A percentile compares a stretch with the other conserved stretches of the same genome.
phyloP scores from a whole-genome alignment of 257 asterid genomes.

The Capsicum rhomboideum region DNA sequence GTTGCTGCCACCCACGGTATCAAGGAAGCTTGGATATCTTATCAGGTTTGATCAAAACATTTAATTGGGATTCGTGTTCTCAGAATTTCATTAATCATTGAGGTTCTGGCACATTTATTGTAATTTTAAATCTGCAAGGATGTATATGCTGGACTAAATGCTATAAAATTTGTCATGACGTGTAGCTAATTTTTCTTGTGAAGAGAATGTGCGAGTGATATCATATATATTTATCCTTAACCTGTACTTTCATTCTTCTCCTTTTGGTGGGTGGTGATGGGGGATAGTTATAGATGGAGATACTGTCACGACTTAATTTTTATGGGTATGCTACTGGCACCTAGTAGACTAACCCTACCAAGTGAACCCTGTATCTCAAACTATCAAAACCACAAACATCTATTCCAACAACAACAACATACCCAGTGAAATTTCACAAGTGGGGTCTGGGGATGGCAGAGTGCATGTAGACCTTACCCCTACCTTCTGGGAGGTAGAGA shows the following conservation, averaged over 20 bases:
- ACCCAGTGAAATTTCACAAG: no score
- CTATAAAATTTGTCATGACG: neutral
- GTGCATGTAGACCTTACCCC: no score
- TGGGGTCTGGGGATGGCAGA: no score
- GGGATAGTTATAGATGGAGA: neutral
- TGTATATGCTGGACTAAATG: neutral
- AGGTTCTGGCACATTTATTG: neutral
- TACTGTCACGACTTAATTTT: neutral
- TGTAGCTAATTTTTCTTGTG: neutral
- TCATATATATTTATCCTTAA: neutral
- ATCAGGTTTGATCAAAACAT: slow-evolving; percentile 45
- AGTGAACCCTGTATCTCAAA: neutral
- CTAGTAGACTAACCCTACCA: neutral
- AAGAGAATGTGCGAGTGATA: neutral
- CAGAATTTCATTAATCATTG: neutral
- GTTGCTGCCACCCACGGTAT: slow-evolving; percentile 92
- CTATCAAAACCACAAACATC: neutral
- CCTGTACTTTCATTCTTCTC: neutral
- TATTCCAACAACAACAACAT: neutral
- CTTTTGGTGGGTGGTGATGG: neutral
- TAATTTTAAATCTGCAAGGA: neutral
- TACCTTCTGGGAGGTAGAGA: no score
- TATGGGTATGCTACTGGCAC: neutral
- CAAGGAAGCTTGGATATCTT: slow-evolving; percentile 97
- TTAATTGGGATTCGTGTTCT: neutral